Evolutionary conservation across 306 rosid genomes (phyloP), one percentile per base, ranked within the genome.

Genomic region (Chamaecrista fasciculata): DNA sequence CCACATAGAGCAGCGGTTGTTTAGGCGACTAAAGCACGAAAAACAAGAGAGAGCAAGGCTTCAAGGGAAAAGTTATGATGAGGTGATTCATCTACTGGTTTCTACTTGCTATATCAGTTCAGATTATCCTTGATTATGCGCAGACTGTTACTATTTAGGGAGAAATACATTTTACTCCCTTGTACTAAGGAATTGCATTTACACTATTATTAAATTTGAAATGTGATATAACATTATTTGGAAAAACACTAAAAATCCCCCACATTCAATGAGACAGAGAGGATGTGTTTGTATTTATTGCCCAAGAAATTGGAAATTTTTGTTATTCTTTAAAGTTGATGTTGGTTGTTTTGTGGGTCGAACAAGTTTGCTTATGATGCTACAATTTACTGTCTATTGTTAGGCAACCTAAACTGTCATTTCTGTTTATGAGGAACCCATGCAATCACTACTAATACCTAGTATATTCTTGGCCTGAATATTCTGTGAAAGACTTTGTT

Each of bases 51-150:
- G 99, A 83, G 96, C 99, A 8, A 84, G 89, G 80, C n/a, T 74
- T 72, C 96, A 82, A 61, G 99, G 97, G 33, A 95, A 89, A 81
- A 83, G 81, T 82, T 75, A 75, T 20, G 99, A 95, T 29, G 97
- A 95, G 99, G 97, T 95, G 83, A 84, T 73, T 67, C 26, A 21
- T 66, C 23, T 20, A 28, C 48, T 50, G 7, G 20, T n/a, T 55
- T 8, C 21, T 1, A 31, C 15, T 65, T 28, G 19, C 12, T 19
- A 2, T 19, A 7, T 5, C 36, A 25, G 16, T 66, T 29, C 20
- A 48, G 33, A 49, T 49, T 48, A 49, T 20, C 8, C 8, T 16
- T 29, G 19, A 9, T 20, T 29, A 31, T 31, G 12, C 12, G 19
- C 8, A 2, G 15, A 33, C 14, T 18, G 16, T 28, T 65, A 67